Conservation (phyloP, 1,284 basidiomycete genomes). For the Ganoderma lucidum region DNA sequence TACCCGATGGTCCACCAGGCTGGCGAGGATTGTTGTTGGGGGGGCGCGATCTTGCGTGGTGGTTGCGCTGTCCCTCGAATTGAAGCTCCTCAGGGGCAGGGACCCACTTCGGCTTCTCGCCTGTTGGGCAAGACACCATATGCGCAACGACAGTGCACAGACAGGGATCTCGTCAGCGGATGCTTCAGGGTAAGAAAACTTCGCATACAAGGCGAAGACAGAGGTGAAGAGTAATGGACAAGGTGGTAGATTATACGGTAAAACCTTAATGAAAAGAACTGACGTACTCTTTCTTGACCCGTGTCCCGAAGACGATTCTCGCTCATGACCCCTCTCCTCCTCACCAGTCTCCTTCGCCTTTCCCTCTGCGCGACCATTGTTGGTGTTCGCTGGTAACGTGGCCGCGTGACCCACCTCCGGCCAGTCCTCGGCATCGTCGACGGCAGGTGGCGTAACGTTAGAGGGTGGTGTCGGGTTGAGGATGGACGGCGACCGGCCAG, state of each 20-base stretch:
- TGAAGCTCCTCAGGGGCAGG: constrained; percentile 62
- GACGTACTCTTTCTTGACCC: constrained; percentile 58
- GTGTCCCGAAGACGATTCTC: constrained; percentile 38
- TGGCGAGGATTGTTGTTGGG: constrained; percentile 28
- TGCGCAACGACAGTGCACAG: constrained; percentile 22
- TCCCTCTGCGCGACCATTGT: constrained; percentile 20
- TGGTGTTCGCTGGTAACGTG: constrained; percentile 28
- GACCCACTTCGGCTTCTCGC: constrained; percentile 68
- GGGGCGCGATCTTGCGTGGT: constrained; percentile 32
- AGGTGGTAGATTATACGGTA: constrained; percentile 21
- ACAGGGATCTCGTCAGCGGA: constrained; percentile 25
- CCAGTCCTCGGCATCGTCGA: constrained; percentile 53
- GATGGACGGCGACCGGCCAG: constrained; percentile 27
- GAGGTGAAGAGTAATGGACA: constrained; percentile 9
- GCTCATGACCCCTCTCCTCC: constrained; percentile 33
- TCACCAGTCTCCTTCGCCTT: constrained; percentile 36
- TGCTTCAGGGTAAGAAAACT: constrained; percentile 10
- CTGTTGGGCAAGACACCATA: constrained; percentile 38
- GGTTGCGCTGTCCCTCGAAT: constrained; percentile 45
- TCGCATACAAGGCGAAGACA: constrained; percentile 15
- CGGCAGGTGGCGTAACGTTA: constrained; percentile 34
- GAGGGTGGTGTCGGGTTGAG: constrained; percentile 31
- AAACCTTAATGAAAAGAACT: constrained; percentile 18
- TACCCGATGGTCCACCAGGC: constrained; percentile 18
- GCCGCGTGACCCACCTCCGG: constrained; percentile 54